Evolutionary conservation across 2,329 filamentous ascomycete genomes (phyloP).

Genomic region (Trichothecium sympodiale): DNA sequence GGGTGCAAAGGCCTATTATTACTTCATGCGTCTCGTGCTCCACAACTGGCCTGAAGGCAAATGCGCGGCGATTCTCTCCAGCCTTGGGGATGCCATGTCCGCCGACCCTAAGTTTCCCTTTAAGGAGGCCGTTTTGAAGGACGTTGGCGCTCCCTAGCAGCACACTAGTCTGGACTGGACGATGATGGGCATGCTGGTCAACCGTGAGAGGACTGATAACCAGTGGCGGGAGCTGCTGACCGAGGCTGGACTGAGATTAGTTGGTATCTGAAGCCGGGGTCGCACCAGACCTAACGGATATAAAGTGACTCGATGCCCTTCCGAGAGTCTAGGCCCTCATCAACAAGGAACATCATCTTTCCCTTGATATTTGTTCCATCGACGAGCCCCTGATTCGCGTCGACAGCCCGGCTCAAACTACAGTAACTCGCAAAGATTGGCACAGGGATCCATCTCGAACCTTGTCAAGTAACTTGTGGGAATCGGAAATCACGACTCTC

Average conservation of each 20-base stretch:
- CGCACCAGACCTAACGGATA: too few relatives aligned
- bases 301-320: too few relatives aligned
- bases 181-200: conserved; percentile 12
- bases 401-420: too few relatives aligned
- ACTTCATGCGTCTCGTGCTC: conserved; percentile 33
- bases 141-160: conserved; percentile 8
- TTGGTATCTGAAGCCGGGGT: conserved; percentile 5
- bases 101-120: conserved; percentile 9
- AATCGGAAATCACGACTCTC: too few relatives aligned
- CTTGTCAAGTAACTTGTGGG: too few relatives aligned
- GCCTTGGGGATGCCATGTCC: conserved; percentile 10
- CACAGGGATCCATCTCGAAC: too few relatives aligned
- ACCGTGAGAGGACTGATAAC: conserved; percentile 10
- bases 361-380: too few relatives aligned
- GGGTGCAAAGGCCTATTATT: conserved; percentile 26
- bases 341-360: too few relatives aligned
- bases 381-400: too few relatives aligned
- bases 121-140: conserved; percentile 8
- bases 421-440: too few relatives aligned
- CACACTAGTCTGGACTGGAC: conserved; percentile 16
- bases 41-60: conserved; percentile 35
- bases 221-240: conserved; percentile 9
- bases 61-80: conserved; percentile 16
- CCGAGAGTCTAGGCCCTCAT: too few relatives aligned
- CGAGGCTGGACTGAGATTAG: conserved; percentile 6